These are phyloP conservation scores for Gentiana dahurica DNA, from an alignment of 257 asterid genomes.

Conservation along the genomic window DNA sequence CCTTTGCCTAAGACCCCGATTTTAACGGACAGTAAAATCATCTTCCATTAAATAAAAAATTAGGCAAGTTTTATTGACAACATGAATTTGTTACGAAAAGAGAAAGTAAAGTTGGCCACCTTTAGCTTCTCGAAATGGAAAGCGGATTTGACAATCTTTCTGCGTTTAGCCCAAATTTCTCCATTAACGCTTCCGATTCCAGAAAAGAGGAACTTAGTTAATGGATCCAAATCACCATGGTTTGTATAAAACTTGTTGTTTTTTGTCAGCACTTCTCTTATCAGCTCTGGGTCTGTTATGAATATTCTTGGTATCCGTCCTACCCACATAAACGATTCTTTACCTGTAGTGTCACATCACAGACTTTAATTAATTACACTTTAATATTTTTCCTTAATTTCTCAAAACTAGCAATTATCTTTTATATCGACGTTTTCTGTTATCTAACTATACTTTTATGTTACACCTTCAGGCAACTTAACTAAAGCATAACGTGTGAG, in stretches of 20 bases:
- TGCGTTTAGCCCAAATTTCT: constrained; percentile 42
- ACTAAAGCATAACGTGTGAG: no score
- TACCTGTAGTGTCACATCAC: constrained; percentile 9
- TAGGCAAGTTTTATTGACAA: neutral
- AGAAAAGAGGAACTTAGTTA: constrained; percentile 5
- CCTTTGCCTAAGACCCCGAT: no score
- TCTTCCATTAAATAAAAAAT: neutral
- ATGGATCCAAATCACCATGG: constrained; percentile 5
- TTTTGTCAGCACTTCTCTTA: constrained; percentile 21
- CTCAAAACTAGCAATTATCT: neutral
- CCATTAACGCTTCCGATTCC: constrained; percentile 41
- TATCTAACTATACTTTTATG: no score
- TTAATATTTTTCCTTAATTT: neutral
- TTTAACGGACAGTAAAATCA: neutral
- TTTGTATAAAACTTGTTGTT: constrained; percentile 12
- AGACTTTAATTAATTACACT: neutral
- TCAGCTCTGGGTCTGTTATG: constrained; percentile 20
- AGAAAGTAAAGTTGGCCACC: constrained; percentile 13
- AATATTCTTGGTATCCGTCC: constrained; percentile 17
- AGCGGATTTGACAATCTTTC: constrained; percentile 43
- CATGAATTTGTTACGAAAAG: no score
- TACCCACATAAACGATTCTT: constrained; percentile 18
- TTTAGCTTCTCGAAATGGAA: constrained; percentile 41
- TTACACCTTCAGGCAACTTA: neutral
- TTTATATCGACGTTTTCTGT: no score